Evolutionary conservation across 1,284 basidiomycete genomes (phyloP).

Genomic region (Rhodofomes roseus): DNA sequence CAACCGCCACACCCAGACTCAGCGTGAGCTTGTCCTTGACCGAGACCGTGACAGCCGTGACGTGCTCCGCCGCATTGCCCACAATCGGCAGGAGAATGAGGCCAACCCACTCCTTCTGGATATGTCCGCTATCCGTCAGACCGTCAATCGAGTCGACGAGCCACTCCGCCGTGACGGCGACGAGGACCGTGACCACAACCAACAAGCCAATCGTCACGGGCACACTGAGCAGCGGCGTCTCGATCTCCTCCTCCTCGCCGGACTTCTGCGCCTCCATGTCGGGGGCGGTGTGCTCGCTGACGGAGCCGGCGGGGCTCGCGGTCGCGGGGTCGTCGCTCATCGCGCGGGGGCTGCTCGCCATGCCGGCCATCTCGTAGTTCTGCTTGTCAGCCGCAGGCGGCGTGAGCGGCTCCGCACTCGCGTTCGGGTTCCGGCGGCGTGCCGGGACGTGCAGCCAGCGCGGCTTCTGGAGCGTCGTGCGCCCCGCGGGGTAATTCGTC

Average conservation of each 20-base stretch:
- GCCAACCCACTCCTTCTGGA: constrained; percentile 79
- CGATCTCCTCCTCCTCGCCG: constrained; percentile 39
- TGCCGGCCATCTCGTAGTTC: constrained; percentile 4
- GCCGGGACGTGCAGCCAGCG: constrained; percentile 4
- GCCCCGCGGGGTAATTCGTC: constrained; percentile 30
- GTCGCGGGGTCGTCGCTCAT: not conserved
- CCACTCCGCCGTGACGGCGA: constrained; percentile 83
- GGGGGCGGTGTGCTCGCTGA: not conserved
- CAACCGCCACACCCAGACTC: constrained; percentile 79
- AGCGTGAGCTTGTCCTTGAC: constrained; percentile 79
- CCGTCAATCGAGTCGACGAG: constrained; percentile 79
- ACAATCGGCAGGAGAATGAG: constrained; percentile 87
- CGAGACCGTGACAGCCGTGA: constrained; percentile 85
- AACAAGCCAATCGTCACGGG: constrained; percentile 52
- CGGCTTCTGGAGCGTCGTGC: not conserved
- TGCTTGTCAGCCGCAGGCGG: not conserved
- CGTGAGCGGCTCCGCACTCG: constrained; percentile 7
- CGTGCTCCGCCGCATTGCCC: constrained; percentile 86
- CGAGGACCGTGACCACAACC: constrained; percentile 59
- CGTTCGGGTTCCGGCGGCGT: not conserved
- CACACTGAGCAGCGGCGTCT: constrained; percentile 54
- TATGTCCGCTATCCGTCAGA: constrained; percentile 44
- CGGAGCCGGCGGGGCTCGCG: not conserved
- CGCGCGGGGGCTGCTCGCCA: not conserved
- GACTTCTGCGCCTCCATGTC: constrained; percentile 11